phyloP scores from a whole-genome alignment of 106 monocot species.

The Amphibolis antarctica region DNA sequence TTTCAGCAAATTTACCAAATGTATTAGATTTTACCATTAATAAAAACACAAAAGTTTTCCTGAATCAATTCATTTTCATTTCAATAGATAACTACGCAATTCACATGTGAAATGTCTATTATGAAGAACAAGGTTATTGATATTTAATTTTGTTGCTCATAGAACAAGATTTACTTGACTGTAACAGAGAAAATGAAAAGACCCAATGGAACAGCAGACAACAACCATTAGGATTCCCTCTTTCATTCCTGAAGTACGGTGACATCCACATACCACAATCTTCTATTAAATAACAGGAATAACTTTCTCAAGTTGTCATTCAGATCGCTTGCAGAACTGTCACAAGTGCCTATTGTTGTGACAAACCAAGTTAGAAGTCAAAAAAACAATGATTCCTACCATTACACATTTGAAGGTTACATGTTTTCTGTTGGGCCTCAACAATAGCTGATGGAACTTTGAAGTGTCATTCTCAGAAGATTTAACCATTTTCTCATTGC shows the following conservation, averaged over 20 bases:
- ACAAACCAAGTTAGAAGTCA: conserved; percentile 92
- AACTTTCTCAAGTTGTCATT: background rate
- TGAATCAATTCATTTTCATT: too few species aligned
- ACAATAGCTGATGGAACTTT: background rate
- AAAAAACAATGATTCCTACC: conserved; percentile 32
- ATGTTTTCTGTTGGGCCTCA: background rate
- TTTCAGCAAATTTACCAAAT: too few species aligned
- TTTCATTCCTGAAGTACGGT: conserved; percentile 85
- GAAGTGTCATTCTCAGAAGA: background rate
- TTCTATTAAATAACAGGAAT: background rate
- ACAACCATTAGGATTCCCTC: conserved; percentile 33
- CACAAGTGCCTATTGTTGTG: conserved; percentile 68
- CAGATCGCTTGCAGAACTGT: conserved; percentile 96
- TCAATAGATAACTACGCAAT: too few species aligned
- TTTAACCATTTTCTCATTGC: background rate
- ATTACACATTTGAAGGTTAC: conserved; percentile 72
- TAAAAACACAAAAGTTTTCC: too few species aligned
- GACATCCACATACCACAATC: background rate
- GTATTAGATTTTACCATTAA: too few species aligned
- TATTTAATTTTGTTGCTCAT: too few species aligned
- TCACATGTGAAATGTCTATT: too few species aligned
- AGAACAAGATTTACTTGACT: background rate
- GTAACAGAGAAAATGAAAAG: conserved; percentile 58
- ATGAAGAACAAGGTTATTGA: too few species aligned
- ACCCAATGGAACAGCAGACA: conserved; percentile 13